A percentile compares a stretch with the other conserved stretches of the same genome.
Evolutionary conservation across 2,329 filamentous ascomycete species (phyloP).

Genomic region (Colletotrichum sp.): DNA sequence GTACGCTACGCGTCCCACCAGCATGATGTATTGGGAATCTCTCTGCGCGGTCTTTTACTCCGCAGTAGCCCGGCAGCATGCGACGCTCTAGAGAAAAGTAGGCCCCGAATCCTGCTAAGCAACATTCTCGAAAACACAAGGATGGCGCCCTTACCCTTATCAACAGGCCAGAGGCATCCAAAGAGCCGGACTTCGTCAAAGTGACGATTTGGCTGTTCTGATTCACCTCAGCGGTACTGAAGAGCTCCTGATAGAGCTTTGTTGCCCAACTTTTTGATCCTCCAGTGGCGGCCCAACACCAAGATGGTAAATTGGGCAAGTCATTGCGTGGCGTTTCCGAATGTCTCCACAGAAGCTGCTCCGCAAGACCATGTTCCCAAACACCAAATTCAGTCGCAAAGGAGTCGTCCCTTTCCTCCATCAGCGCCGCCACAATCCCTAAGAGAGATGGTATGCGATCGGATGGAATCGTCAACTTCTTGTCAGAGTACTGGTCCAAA

Average conservation of each 20-base stretch:
- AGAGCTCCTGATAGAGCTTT: too few relatives aligned
- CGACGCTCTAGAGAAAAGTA: too few relatives aligned
- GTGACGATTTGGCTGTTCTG: background rate
- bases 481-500: background rate
- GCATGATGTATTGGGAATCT: background rate
- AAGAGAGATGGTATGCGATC: accelerated
- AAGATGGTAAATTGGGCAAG: background rate
- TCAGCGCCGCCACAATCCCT: background rate
- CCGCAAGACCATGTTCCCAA: background rate
- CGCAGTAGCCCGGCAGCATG: too few relatives aligned
- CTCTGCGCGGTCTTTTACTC: background rate
- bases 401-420: background rate
- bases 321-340: accelerated
- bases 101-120: too few relatives aligned
- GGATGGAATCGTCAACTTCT: background rate
- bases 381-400: background rate
- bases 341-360: background rate
- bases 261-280: too few relatives aligned
- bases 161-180: background rate
- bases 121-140: accelerated
- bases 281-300: background rate
- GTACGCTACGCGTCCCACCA: background rate
- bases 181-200: background rate
- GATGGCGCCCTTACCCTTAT: accelerated
- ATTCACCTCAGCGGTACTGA: too few relatives aligned